Evolutionary conservation across 495 filamentous ascomycete genomes (phyloP).

Genomic region (Penicillium parvum): DNA sequence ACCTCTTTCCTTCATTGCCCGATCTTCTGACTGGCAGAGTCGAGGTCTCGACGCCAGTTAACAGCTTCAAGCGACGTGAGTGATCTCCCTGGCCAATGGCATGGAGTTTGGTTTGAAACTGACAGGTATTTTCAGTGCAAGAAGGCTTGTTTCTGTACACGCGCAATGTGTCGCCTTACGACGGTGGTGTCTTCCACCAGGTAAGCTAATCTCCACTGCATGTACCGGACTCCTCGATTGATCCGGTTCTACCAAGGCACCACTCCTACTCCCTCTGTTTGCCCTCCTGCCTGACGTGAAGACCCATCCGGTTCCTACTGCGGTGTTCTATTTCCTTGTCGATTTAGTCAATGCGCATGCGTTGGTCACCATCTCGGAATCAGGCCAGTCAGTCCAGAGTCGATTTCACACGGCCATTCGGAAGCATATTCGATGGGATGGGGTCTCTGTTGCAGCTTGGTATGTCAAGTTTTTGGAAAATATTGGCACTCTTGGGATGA

Average conservation of each 20-base stretch:
- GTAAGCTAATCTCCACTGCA: slow-evolving; percentile 31
- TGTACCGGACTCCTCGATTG: slow-evolving; percentile 6
- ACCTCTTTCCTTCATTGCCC: slow-evolving; percentile 77
- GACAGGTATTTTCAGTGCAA: slow-evolving; percentile 59
- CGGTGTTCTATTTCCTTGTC: slow-evolving; percentile 73
- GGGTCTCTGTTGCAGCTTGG: slow-evolving; percentile 73
- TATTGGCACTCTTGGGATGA: neutral
- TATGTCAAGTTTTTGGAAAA: slow-evolving; percentile 31
- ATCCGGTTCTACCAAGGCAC: slow-evolving; percentile 52
- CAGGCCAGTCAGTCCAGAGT: slow-evolving; percentile 67
- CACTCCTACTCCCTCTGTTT: slow-evolving; percentile 86
- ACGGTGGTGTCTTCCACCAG: slow-evolving; percentile 96
- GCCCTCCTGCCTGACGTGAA: slow-evolving; percentile 69
- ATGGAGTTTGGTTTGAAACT: slow-evolving; percentile 4
- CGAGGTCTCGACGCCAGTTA: slow-evolving; percentile 94
- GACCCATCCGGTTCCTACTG: slow-evolving; percentile 63
- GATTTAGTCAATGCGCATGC: slow-evolving; percentile 81
- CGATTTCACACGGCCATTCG: slow-evolving; percentile 72
- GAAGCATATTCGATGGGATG: slow-evolving; percentile 72
- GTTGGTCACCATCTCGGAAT: slow-evolving; percentile 78
- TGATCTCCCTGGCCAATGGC: slow-evolving; percentile 4
- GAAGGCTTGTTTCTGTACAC: slow-evolving; percentile 95
- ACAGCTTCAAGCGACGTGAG: slow-evolving; percentile 94
- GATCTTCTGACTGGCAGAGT: slow-evolving; percentile 85
- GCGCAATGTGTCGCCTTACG: slow-evolving; percentile 94